phyloP scores from a whole-genome alignment of 805 yeast genomes.

The Starmerella davenportii region DNA sequence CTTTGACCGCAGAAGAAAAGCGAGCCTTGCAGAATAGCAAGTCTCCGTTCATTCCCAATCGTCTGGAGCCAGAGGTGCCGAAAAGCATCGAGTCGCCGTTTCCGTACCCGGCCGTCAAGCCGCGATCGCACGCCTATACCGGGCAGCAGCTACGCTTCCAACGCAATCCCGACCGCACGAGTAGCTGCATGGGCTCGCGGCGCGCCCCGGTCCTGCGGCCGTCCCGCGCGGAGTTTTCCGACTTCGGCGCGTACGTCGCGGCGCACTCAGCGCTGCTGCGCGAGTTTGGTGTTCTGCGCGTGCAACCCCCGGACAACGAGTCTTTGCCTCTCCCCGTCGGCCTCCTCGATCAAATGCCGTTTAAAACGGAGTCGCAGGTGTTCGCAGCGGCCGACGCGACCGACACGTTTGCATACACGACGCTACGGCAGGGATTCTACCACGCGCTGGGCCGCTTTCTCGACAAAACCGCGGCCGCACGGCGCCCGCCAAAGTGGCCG shows the following conservation, averaged over 20 bases:
- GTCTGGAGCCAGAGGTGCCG: background rate
- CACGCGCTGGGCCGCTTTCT: background rate
- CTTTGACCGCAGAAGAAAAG: constrained; percentile 4
- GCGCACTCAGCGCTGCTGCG: background rate
- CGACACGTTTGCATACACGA: background rate
- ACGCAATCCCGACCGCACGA: background rate
- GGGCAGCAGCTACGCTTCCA: background rate
- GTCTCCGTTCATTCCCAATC: background rate
- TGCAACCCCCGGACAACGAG: background rate
- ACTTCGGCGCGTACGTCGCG: background rate
- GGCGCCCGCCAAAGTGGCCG: constrained; percentile 30
- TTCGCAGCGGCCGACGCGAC: background rate
- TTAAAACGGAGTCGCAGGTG: background rate
- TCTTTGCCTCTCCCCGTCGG: background rate
- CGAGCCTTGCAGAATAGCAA: constrained; percentile 5
- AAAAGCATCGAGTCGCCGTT: background rate
- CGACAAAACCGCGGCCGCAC: no score
- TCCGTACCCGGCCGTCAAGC: background rate
- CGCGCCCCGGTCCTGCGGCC: background rate
- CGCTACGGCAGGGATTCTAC: background rate
- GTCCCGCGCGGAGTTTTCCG: background rate
- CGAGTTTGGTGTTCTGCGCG: background rate
- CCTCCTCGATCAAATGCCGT: background rate
- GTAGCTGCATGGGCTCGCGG: background rate
- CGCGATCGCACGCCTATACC: background rate